Evolutionary conservation across 768 basidiomycete species (phyloP), one percentile per base, ranked within the genome.

Genomic region (Lactarius sp.): DNA sequence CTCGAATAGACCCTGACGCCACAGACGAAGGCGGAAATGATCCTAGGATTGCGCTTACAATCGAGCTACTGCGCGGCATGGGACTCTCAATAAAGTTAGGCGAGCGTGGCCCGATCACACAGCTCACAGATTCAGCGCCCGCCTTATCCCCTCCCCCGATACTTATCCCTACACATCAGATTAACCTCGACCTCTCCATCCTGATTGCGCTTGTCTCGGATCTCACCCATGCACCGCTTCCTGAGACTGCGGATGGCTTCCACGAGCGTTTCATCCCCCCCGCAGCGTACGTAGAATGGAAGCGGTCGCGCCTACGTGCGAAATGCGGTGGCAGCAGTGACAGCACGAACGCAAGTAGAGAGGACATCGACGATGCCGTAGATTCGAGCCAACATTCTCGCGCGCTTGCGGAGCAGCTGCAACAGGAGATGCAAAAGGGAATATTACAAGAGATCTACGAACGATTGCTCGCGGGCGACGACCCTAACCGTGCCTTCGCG

Each of bases 131-230:
- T 16, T 34, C 20, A 42, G 39, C 13, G 10, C 20, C 68, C 34
- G 52, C 62, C 63, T 31, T 65, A 22, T 31, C 56, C 42, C 42
- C 59, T 36, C 9, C 62, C 44, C 55, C 20, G n/a, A 34, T 31
- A 20, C 71, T 81, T 42, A 60, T 71, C 10, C 88, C 87, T 1
- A 89, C 88, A 0, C 68, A 69, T 6, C 75, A 79, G 53, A 79
- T 96, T 73, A 90, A 93, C 67, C 80, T 94, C 39, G 94, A 96
- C 70, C 78, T 96, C 12, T 94, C 91, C 0, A 80, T 89, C 1
- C 81, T 96, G 52, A 88, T 96, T 59, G 92, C 94, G 0, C 80
- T 94, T 34, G 81, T 90, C 49, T 92, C 90, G 12, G 91, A 92
- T 66, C 83, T 92, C 56, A 87, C 89, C 0, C 92, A 94, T 72